phyloP scores from a whole-genome alignment of 441 rosid species.

The Jatropha multifida region DNA sequence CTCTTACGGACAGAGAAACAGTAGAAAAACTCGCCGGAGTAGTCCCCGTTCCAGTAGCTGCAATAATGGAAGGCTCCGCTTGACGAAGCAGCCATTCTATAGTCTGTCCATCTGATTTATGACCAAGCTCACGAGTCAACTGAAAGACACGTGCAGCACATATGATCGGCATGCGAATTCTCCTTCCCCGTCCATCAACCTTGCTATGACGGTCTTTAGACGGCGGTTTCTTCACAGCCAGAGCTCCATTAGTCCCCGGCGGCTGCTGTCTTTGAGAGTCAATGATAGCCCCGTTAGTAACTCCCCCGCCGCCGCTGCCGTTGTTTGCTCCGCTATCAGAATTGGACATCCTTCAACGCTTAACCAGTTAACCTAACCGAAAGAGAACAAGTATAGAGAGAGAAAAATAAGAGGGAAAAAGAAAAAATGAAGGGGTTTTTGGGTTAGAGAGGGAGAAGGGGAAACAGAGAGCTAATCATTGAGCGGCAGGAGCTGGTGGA shows the following conservation, averaged over 20 bases:
- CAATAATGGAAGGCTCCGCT: slow-evolving; percentile 94
- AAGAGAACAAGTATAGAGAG: neutral
- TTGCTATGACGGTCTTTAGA: slow-evolving; percentile 95
- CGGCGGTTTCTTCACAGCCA: slow-evolving; percentile 73
- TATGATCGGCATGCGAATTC: slow-evolving; percentile 94
- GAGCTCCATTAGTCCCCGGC: slow-evolving; percentile 40
- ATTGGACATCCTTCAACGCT: slow-evolving; percentile 44
- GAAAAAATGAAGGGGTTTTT: slow-evolving; percentile 4
- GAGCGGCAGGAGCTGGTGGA: slow-evolving; percentile 97
- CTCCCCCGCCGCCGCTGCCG: slow-evolving; percentile 19
- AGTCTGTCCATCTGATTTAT: slow-evolving; percentile 93
- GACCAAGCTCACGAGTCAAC: slow-evolving; percentile 89
- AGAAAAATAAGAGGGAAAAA: slow-evolving; percentile 12
- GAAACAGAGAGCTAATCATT: slow-evolving; percentile 65
- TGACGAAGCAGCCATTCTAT: slow-evolving; percentile 96
- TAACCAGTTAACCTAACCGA: neutral
- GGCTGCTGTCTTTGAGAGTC: slow-evolving; percentile 47
- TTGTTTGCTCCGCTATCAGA: slow-evolving; percentile 35
- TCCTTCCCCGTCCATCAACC: slow-evolving; percentile 89
- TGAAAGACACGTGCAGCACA: slow-evolving; percentile 96
- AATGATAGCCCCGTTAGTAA: slow-evolving; percentile 45
- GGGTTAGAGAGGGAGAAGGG: slow-evolving; percentile 13
- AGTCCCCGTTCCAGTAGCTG: slow-evolving; percentile 93
- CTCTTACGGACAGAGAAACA: slow-evolving; percentile 59
- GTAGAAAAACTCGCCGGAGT: slow-evolving; percentile 89